Conservation (phyloP, 2,329 filamentous ascomycete species). For the Epichloe coenophiala region DNA sequence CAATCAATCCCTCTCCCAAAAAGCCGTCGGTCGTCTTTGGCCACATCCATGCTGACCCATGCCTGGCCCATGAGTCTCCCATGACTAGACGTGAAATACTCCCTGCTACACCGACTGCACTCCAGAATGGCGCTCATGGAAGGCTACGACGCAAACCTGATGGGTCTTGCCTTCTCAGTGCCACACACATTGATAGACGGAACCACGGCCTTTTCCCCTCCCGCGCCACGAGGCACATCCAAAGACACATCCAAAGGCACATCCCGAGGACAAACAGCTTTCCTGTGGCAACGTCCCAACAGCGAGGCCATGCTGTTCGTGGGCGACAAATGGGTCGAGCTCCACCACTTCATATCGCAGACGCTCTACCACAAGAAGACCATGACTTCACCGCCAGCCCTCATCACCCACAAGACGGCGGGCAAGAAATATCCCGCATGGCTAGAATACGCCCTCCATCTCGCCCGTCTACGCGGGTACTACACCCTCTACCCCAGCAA, state of each 20-base stretch:
- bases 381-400: slow-evolving; percentile 21
- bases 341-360: slow-evolving; percentile 66
- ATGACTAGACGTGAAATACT: slow-evolving; percentile 54
- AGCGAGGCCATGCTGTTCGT: slow-evolving; percentile 73
- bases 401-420: slow-evolving; percentile 43
- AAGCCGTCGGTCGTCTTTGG: neutral
- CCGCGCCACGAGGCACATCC: slow-evolving; percentile 15
- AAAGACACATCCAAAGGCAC: neutral
- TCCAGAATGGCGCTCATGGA: slow-evolving; percentile 34
- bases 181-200: slow-evolving; percentile 53
- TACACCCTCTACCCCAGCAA: slow-evolving; percentile 65
- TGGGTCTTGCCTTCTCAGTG: slow-evolving; percentile 70
- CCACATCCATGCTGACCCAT: slow-evolving; percentile 7
- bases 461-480: slow-evolving; percentile 66
- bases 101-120: slow-evolving; percentile 64
- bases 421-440: slow-evolving; percentile 59
- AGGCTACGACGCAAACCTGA: slow-evolving; percentile 39
- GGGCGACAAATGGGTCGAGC: slow-evolving; percentile 73
- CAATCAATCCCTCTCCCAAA: no score
- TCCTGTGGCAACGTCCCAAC: slow-evolving; percentile 76
- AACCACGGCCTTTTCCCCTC: slow-evolving; percentile 37
- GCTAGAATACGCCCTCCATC: slow-evolving; percentile 64
- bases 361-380: slow-evolving; percentile 35
- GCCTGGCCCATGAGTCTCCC: slow-evolving; percentile 7
- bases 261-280: slow-evolving; percentile 33